Evolutionary conservation across 1,139 yeast species (phyloP), one percentile per base, ranked within the genome.

Genomic region (Nakaseomyces sp.): DNA sequence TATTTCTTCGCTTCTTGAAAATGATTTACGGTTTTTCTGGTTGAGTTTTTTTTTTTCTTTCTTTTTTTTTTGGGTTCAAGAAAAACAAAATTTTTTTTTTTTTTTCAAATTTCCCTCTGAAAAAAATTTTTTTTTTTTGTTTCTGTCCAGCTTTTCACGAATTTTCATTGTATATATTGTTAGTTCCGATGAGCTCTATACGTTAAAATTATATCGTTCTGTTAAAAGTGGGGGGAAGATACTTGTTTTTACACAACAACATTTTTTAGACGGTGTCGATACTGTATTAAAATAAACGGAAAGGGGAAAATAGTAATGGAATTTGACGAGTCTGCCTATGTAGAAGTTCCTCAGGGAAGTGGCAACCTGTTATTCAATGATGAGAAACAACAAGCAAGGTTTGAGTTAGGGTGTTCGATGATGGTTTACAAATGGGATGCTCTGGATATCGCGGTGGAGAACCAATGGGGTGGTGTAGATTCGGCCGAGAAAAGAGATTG

Each of bases 341-440:
- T 69, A 3, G 71, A 69, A 44, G 70, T 70, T 1, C 50, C 52
- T 24, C 49, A 53, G 25, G 68, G 59, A 7, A 67, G 64, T 10
- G 51, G 58, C 6, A 65, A 70, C 16, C 68, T 87, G 43, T 63
- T 59, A 38, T 79, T 87, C 51, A 62, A 63, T 5, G 81, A 83
- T 50, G 80, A 74, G 45, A 76, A 73, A 53, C 82, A 79, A 51
- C 94, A 84, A 63, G 88, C 83, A 19, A 79, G 83, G 52, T 88
- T 91, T 57, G 97, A 89, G 64, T 73, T 91, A n/a, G 97, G 96
- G 8, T 91, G 86, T 1, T 82, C 96, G 41, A 83, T 89, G 94
- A 81, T 85, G 31, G 66, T 91, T 13, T 77, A 88, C 64, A 74
- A 76, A 50, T 91, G 98, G 98, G 94, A 87, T 49, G 91, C 85